These are phyloP conservation scores for Spongospora subterranea DNA, from an alignment of 208 protist genomes.

Conservation along the genomic window DNA sequence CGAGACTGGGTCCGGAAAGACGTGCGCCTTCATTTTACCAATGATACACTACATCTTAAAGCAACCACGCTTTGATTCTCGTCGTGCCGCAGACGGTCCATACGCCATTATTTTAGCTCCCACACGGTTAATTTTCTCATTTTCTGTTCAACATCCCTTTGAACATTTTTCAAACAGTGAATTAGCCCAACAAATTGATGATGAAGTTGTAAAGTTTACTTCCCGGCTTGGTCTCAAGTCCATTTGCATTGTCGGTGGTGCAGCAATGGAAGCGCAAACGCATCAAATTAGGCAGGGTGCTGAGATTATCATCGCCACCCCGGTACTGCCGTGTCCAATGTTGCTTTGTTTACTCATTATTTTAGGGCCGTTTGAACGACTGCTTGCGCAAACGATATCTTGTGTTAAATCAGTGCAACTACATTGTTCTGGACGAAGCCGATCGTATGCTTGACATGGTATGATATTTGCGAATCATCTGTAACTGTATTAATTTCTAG, in stretches of 20 bases:
- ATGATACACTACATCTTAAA: conserved; percentile 79
- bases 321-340: conserved; percentile 67
- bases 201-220: conserved; percentile 76
- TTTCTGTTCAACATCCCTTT: too few relatives aligned
- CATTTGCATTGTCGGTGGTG: conserved; percentile 79
- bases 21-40: conserved; percentile 84
- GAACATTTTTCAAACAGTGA: conserved; percentile 76
- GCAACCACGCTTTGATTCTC: conserved; percentile 68
- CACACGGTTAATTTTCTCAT: too few relatives aligned
- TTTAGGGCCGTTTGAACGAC: conserved; percentile 86
- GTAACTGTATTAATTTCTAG: conserved; percentile 63
- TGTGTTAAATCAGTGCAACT: conserved; percentile 93
- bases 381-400: conserved; percentile 87
- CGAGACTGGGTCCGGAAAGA: conserved; percentile 80
- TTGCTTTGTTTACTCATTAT: conserved; percentile 84
- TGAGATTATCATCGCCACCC: conserved; percentile 76
- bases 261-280: conserved; percentile 76
- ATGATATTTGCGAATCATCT: conserved; percentile 64
- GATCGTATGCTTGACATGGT: conserved; percentile 88
- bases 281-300: conserved; percentile 72
- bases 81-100: conserved; percentile 85
- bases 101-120: conserved; percentile 95
- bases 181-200: conserved; percentile 95
- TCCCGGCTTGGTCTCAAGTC: neutral
- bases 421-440: conserved; percentile 96